Conservation (phyloP, 805 yeast genomes). For the Lachancea dasiensis region DNA sequence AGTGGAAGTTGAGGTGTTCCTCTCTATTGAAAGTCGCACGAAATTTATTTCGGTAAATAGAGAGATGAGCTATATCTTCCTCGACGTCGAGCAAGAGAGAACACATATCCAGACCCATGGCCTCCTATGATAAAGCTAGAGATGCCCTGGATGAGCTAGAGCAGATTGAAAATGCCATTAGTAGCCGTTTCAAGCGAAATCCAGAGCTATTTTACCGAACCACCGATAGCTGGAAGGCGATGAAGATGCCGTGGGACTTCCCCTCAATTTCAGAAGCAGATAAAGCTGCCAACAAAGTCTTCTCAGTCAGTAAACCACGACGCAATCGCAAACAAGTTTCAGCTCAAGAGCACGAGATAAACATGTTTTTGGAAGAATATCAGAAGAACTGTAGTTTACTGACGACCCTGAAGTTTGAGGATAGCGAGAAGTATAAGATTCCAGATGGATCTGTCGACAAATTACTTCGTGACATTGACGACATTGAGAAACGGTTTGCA, state of each 20-base stretch:
- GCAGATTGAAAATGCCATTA: conserved; percentile 58
- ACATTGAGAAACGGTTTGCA: not conserved
- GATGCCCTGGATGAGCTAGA: conserved; percentile 58
- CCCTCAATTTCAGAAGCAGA: conserved; percentile 15
- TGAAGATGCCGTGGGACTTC: conserved; percentile 12
- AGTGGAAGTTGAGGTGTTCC: no score
- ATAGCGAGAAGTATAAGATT: conserved; percentile 24
- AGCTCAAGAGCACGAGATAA: conserved; percentile 64
- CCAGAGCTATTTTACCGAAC: conserved; percentile 45
- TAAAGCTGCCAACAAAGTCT: conserved; percentile 25
- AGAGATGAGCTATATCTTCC: not conserved
- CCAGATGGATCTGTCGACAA: conserved; percentile 36
- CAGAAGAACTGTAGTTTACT: conserved; percentile 14
- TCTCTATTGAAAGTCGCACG: not conserved
- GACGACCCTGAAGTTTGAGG: conserved; percentile 1
- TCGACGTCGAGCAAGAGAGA: not conserved
- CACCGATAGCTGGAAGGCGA: conserved; percentile 11
- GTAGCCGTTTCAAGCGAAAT: conserved; percentile 54
- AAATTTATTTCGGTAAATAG: not conserved
- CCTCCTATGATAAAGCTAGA: conserved; percentile 34
- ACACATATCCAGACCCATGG: not conserved
- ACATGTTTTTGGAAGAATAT: conserved; percentile 44
- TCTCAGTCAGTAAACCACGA: conserved; percentile 35
- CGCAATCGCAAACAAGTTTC: conserved; percentile 44
- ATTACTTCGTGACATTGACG: conserved; percentile 20